Evolutionary conservation across 345 rosid species (phyloP), one percentile per base, ranked within the genome.

Genomic region (Garcia nutans): DNA sequence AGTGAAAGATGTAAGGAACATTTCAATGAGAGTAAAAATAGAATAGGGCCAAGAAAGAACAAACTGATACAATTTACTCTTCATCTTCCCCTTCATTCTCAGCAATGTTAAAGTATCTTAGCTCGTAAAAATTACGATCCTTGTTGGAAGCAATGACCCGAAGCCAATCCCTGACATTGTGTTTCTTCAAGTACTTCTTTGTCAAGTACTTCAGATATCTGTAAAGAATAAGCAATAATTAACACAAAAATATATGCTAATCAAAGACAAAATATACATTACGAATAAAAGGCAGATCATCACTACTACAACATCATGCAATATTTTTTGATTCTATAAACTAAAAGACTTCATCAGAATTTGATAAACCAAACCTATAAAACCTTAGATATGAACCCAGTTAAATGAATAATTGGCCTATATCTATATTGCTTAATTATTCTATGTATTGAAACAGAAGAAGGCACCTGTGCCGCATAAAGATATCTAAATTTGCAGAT

Each of bases 81-180:
- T 90, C 91, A 69, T 87, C 95, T 61, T 82, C 91, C 50, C 89
- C 92, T 84, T 88, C 92, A 28, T 90, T 91, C 79, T 92, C 95
- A 3, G 96, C 98, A 77, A 94, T 94, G 87, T 94, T 91, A 83
- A 94, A 94, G 92, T 94, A 94, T 85, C 98, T 86, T 73, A 94
- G 82, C 79, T 94, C 98, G 56, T 94, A 94, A 65, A 92, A 85
- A 28, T 85, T 86, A 61, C 94, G 91, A 70, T 94, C 97, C 85
- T 94, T 89, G 91, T 92, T 91, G 2, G 96, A 86, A 3, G 98
- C 88, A 71, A 93, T 91, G 71, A 91, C 97, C 0, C 98, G 88
- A 54, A 94, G 98, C 98, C 98, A 94, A 75, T 94, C 98, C 63
- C 98, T 76, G 44, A 94, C 98, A 41, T 92, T 94, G 82, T 94